Evolutionary conservation across 176 grass and related monocot genomes (phyloP).

Genomic region (Stipa capillata): DNA sequence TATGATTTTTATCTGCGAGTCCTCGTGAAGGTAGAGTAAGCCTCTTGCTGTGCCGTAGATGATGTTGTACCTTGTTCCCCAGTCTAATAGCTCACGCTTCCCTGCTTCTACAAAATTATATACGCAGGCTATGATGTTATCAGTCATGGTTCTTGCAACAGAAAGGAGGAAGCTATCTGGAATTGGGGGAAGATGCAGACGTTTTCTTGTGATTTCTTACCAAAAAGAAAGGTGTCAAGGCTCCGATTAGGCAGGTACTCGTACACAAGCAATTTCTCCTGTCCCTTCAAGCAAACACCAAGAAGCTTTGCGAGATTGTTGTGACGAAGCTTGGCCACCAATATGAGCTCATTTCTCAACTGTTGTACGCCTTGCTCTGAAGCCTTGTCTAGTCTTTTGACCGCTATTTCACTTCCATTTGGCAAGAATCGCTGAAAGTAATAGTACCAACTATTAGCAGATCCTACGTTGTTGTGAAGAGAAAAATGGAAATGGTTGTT

Average conservation of each 20-base stretch:
- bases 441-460: too few species aligned
- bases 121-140: background rate
- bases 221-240: slow-evolving; percentile 33
- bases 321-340: slow-evolving; percentile 50
- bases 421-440: slow-evolving; percentile 26
- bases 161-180: background rate
- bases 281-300: slow-evolving; percentile 19
- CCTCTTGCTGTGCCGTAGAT: slow-evolving; percentile 23
- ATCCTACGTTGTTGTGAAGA: too few species aligned
- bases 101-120: background rate
- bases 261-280: slow-evolving; percentile 37
- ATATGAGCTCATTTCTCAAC: slow-evolving; percentile 35
- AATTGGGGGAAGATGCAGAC: background rate
- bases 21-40: slow-evolving; percentile 20
- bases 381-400: slow-evolving; percentile 18
- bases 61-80: slow-evolving; percentile 23
- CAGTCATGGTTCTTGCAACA: background rate
- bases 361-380: slow-evolving; percentile 26
- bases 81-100: slow-evolving; percentile 2
- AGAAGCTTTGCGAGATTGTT: slow-evolving; percentile 38
- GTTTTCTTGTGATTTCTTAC: slow-evolving; percentile 1
- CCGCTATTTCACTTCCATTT: slow-evolving; percentile 23
- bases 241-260: slow-evolving; percentile 38
- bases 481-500: too few species aligned
- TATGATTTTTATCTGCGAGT: slow-evolving; percentile 26